phyloP scores from a whole-genome alignment of 139 green algal species.

The Monoraphidium neglectum region DNA sequence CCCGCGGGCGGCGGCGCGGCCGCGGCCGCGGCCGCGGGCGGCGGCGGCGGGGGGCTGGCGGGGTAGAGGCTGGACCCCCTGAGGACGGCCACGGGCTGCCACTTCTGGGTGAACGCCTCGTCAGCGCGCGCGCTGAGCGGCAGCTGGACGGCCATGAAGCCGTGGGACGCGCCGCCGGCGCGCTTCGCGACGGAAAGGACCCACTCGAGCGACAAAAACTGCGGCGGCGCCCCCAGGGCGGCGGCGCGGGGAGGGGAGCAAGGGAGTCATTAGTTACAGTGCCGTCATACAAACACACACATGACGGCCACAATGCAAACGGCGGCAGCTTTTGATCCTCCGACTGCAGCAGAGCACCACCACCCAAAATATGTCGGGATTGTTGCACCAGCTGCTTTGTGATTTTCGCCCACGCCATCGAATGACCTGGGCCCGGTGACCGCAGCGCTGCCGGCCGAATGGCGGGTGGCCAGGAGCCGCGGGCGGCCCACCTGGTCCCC shows the following conservation, averaged over 20 bases:
- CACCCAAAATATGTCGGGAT: not conserved
- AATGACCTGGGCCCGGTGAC: not conserved
- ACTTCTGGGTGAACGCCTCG: conserved; percentile 60
- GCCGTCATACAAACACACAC: no score
- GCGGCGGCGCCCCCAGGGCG: not conserved
- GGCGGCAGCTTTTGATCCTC: not conserved
- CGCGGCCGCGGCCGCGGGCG: not conserved
- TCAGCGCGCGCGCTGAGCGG: conserved; percentile 62
- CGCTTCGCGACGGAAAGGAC: conserved; percentile 51
- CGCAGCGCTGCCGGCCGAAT: not conserved
- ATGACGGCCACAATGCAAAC: no score
- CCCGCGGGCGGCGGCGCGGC: not conserved
- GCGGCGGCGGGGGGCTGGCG: no score
- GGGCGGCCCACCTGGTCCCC: not conserved
- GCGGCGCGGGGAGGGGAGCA: no score
- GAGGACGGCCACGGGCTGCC: conserved; percentile 42
- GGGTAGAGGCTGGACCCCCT: not conserved
- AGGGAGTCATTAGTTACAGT: no score
- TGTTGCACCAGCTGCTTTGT: not conserved
- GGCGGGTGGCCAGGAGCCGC: not conserved
- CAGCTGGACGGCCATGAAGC: conserved; percentile 68
- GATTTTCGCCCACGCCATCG: not conserved
- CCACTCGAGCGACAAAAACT: conserved; percentile 28
- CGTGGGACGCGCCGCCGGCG: conserved; percentile 52
- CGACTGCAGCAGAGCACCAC: not conserved